Evolutionary conservation across 1,139 yeast genomes (phyloP).

Genomic region (Sugiyamaella paludigena): DNA sequence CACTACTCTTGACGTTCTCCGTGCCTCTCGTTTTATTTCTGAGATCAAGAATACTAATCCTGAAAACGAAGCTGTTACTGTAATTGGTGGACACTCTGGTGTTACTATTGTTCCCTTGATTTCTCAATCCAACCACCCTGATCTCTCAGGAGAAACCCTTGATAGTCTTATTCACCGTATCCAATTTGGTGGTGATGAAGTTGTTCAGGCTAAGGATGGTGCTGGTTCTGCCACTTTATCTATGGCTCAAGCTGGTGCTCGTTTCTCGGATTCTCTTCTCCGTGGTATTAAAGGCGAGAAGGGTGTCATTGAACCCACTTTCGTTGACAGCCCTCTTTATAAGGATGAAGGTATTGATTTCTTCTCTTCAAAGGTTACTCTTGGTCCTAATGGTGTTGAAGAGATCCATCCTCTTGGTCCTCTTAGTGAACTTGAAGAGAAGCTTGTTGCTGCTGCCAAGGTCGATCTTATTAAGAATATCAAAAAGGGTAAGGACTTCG

Average conservation of each 20-base stretch:
- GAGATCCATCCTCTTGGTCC: constrained; percentile 69
- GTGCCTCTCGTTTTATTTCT: constrained; percentile 80
- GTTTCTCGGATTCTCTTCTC: constrained; percentile 52
- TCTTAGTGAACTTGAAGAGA: constrained; percentile 80
- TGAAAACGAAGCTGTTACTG: constrained; percentile 64
- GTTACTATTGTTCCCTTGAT: constrained; percentile 88
- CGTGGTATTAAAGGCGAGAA: constrained; percentile 50
- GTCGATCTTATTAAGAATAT: constrained; percentile 54
- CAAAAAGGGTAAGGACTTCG: constrained; percentile 68
- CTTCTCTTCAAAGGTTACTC: constrained; percentile 89
- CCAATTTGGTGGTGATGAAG: constrained; percentile 97
- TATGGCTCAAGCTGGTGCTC: constrained; percentile 95
- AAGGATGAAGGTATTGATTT: constrained; percentile 82
- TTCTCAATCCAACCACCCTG: constrained; percentile 54
- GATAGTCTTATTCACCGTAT: constrained; percentile 79
- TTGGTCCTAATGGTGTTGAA: constrained; percentile 87
- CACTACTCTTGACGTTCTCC: constrained; percentile 84
- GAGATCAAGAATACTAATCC: constrained; percentile 51
- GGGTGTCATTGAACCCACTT: constrained; percentile 56
- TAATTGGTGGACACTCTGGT: constrained; percentile 97
- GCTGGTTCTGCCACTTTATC: constrained; percentile 93
- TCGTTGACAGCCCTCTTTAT: constrained; percentile 71
- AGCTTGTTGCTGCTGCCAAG: constrained; percentile 52
- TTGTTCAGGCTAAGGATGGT: constrained; percentile 92
- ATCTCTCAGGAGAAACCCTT: constrained; percentile 51